These are phyloP conservation scores for Hemisphaericaspora lyxosophila DNA, from an alignment of 1,139 yeast species.

Conservation along the genomic window DNA sequence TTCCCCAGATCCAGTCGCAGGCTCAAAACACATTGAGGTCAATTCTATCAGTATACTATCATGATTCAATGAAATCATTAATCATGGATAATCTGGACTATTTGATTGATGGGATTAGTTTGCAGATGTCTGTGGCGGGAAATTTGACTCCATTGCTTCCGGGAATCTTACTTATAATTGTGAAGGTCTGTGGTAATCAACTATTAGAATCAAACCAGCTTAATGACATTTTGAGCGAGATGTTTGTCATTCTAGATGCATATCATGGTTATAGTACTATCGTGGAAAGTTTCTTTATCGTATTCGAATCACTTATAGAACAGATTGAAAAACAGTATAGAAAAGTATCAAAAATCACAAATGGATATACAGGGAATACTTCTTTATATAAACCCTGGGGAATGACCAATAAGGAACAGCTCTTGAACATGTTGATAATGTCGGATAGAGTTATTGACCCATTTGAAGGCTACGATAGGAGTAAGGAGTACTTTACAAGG, in stretches of 20 bases:
- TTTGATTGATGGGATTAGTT: slow-evolving; percentile 70
- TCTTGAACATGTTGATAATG: slow-evolving; percentile 37
- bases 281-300: slow-evolving; percentile 71
- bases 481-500: slow-evolving; percentile 35
- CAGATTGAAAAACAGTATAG: slow-evolving; percentile 50
- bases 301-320: slow-evolving; percentile 62
- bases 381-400: slow-evolving; percentile 57
- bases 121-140: slow-evolving; percentile 63
- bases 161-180: slow-evolving; percentile 62
- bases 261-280: slow-evolving; percentile 78
- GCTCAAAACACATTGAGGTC: slow-evolving; percentile 26
- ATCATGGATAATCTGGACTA: slow-evolving; percentile 76
- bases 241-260: slow-evolving; percentile 75
- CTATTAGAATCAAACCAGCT: slow-evolving; percentile 57
- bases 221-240: slow-evolving; percentile 68
- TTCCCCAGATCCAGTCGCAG: slow-evolving; percentile 30
- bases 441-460: slow-evolving; percentile 31
- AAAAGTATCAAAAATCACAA: slow-evolving; percentile 5
- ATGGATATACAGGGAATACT: slow-evolving; percentile 15
- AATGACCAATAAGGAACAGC: slow-evolving; percentile 36
- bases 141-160: slow-evolving; percentile 71
- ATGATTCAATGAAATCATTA: slow-evolving; percentile 54
- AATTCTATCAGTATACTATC: slow-evolving; percentile 56
- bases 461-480: slow-evolving; percentile 27
- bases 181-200: slow-evolving; percentile 67